phyloP scores from a whole-genome alignment of 345 rosid species.

The Eucalyptus erythrocorys region DNA sequence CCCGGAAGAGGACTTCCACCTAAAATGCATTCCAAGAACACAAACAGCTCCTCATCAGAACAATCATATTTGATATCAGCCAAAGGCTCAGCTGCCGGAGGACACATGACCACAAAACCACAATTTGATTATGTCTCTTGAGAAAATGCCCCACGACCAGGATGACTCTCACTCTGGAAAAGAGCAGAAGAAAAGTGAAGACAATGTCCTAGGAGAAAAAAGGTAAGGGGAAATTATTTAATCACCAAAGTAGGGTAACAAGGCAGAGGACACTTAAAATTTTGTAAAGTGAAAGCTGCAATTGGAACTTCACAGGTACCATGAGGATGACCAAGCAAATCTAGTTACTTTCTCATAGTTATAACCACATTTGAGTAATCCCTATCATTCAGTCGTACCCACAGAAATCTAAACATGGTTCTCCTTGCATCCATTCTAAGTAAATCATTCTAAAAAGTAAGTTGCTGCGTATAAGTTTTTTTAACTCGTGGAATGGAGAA shows the following conservation, averaged over 20 bases:
- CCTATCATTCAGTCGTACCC: neutral
- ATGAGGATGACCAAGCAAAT: neutral
- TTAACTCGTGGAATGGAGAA: neutral
- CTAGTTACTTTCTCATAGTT: neutral
- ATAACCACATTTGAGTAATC: neutral
- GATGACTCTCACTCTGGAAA: neutral
- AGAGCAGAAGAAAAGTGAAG: neutral
- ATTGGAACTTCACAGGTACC: neutral
- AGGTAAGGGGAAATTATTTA: neutral
- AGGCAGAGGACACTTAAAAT: neutral
- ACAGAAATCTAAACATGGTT: neutral
- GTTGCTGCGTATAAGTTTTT: neutral
- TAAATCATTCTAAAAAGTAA: neutral
- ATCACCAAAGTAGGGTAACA: neutral
- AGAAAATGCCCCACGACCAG: neutral
- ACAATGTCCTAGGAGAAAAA: neutral
- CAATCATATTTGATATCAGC: neutral
- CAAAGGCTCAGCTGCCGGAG: neutral
- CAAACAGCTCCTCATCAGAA: neutral
- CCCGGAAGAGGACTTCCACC: neutral
- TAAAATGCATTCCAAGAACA: neutral
- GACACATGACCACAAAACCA: neutral
- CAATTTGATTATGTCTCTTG: neutral
- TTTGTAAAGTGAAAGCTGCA: neutral
- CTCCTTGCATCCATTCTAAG: neutral